Base-by-base conservation (phyloP, 805 yeast species). In the Candida incommunis region DNA sequence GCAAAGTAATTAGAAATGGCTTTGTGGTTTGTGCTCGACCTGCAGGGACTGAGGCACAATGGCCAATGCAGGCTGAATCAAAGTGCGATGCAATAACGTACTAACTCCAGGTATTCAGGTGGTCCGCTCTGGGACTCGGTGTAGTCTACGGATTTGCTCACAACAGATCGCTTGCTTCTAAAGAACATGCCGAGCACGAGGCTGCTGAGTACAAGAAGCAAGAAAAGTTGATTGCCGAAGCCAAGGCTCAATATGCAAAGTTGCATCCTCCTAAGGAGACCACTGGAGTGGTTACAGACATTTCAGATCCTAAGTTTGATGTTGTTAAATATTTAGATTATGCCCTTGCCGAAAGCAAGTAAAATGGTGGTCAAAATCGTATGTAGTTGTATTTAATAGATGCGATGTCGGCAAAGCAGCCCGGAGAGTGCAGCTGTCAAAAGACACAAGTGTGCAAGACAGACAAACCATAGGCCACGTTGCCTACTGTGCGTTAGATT, bases 261-360 rank as follows among this genome's bases (percentile, higher is more conserved):
- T 67, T 77, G 58, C 66, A 74, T 57, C 69, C 68, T 50, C 65
- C 64, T 49, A 70, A 70, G 47, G 64, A 60, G 27, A 52, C 62
- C 41, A 52, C 60, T n/a, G 55, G 69, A 42, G 65, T 71, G n/a
- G 54, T 66, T 41, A 69, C 72, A 44, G 73, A 88, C 68, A 72
- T 87, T 62, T 90, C 85, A 58, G 95, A 87, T 67, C 92, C 94
- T 53, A 82, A 87, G 69, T 75, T 86, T 64, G 97, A 88, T 64
- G 74, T 82, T 57, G 96, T 62, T 46, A 61, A 63, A 54, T 58
- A 52, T 51, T 54, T 63, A 43, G 58, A 54, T 46, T 31, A 9
- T 16, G 37, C 37, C 20, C 37, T 31, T 31, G 37, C 37, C 20
- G 37, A 31, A 18, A 31, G 20, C 37, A 31, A 31, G 18, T 31